Base-by-base conservation (phyloP, 495 filamentous ascomycete genomes). In the Rostrohypoxylon terebratum region DNA sequence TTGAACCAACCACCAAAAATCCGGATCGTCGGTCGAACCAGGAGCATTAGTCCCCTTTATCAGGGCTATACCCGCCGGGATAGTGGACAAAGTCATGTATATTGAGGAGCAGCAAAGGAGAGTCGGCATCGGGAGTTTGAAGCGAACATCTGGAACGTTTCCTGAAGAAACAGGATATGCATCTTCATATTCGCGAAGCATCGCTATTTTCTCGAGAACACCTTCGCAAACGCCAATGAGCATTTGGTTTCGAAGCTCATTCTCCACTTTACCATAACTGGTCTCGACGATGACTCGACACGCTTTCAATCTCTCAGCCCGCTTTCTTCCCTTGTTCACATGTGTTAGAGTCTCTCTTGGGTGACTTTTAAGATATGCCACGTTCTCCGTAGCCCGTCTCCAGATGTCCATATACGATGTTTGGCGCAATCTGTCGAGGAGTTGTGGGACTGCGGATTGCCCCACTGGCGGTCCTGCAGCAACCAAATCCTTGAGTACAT, bases 151-250 rank as follows among this genome's bases (percentile, higher is more conserved):
- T 20, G 9, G 40, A 28, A 6, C 13, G 20, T 2, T n/a, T 8
- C 47, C 16, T 13, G 54, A 7, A 8, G 64, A 11, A 18, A 68
- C 31, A 6, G 70, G 70, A 13, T 73, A 73, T 21, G 59, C 64
- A 25, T 73, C 53, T 31, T 73, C 70, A 23, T 68, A 73, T 36
- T 57, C 60, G 28, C 33, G 36, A 18, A 73, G 70, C 64, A 57
- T 54, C 0, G 44, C 45, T 45, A 50, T 48, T 36, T 73, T 73
- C 2, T 18, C 25, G 14, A 57, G 34, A 8, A 73, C 65, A 11
- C 58, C 53, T 0, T 60, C 60, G 34, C 59, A 60, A 7, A 25
- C 25, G 28, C 50, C 6, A 11, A 36, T 38, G 13, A 34, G 18
- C 13, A 55, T 53, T 4, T 25, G 34, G 18, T 21, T 8, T 42